Evolutionary conservation across 352 stramenopile genomes (phyloP), one percentile per base, ranked within the genome.

Genomic region (Pythium graminicola): DNA sequence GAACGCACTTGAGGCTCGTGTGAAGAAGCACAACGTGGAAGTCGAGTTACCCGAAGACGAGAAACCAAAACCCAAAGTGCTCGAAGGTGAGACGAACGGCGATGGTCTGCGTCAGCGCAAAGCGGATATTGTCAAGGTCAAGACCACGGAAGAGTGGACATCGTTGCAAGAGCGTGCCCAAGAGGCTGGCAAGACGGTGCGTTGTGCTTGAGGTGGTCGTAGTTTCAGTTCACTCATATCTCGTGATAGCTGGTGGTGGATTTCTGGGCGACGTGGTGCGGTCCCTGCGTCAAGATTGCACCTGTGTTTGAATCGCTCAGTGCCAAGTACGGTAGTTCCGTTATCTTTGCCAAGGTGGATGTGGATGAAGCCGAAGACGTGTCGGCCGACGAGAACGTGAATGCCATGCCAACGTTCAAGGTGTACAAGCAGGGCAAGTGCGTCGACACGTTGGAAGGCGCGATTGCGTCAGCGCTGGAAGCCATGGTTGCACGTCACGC

Each of bases 321-420:
- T 40, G 55, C 45, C 22, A 62, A 79, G 50, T 86, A 76, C 44
- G 53, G 70, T 38, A 48, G 69, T 1, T 54, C 45, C 23, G 62
- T 60, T 6, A 69, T 86, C 28, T 93, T 92, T 44, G 74, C 68
- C 33, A 86, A 83, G 38, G 77, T 94, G 42, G 81, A 94, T 55
- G 81, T 92, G 22, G 83, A 94, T 36, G 74, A 82, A 38, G 54
- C 76, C 8, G 75, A 86, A 17, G 59, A 67, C 10, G 59, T 67
- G 14, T 40, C 59, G 33, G 40, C 32, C 9, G 59, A 61, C 1
- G 74, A 72, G 57, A 76, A 79, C 6, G 83, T 98, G 41, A 70
- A 66, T 26, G 75, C 80, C 27, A 92, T 97, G 80, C 93, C 91
- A 10, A 97, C 87, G 20, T 98, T 97, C 65, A 89, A 97, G 58